Conservation (phyloP, 441 rosid species). For the Euphorbia celastroides region DNA sequence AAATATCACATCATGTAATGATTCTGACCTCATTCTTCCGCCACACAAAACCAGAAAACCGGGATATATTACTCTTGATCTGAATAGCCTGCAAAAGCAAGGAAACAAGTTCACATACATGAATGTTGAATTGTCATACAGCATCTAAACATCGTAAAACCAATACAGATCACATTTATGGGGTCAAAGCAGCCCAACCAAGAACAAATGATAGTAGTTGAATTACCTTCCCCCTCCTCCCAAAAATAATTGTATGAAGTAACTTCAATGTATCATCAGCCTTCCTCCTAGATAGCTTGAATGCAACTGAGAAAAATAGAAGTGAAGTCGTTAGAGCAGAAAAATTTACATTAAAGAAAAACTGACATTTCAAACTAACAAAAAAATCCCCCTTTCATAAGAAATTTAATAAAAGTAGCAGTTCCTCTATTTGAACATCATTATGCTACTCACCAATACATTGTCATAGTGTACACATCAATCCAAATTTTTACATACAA, state of each 20-base stretch:
- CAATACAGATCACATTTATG: not conserved
- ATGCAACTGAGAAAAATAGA: constrained; percentile 79
- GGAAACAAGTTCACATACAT: constrained; percentile 23
- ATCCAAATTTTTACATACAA: not conserved
- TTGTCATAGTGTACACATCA: not conserved
- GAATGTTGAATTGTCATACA: constrained; percentile 6
- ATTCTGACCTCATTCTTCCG: constrained; percentile 75
- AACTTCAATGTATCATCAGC: constrained; percentile 69
- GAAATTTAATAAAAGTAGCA: not conserved
- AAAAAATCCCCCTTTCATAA: not conserved
- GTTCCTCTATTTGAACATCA: too few relatives aligned
- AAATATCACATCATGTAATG: not conserved
- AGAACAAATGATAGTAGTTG: not conserved
- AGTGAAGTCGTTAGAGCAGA: not conserved
- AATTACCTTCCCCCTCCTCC: constrained; percentile 87
- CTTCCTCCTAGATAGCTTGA: constrained; percentile 75
- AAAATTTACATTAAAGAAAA: not conserved
- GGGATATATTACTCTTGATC: constrained; percentile 72
- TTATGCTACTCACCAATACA: not conserved
- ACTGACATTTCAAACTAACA: constrained; percentile 1
- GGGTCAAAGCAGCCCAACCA: not conserved
- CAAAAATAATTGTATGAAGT: constrained; percentile 71
- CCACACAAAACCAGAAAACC: constrained; percentile 96
- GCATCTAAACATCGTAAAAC: not conserved
- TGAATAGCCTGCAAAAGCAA: constrained; percentile 68